Evolutionary conservation across 1,284 basidiomycete species (phyloP).

Genomic region (Erythrobasidium hasegawianum): DNA sequence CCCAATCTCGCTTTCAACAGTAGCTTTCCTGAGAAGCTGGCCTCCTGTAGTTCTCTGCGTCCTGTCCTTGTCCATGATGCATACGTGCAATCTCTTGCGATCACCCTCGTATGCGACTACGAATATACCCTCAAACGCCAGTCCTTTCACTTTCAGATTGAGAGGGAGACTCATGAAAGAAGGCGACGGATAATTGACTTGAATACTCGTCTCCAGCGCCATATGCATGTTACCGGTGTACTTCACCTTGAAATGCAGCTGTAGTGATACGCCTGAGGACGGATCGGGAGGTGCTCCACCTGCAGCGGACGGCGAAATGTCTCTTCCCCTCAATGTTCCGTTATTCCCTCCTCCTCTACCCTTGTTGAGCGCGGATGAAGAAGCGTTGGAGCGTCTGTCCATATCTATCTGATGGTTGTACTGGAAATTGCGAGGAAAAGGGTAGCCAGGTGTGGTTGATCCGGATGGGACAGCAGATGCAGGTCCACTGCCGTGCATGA

Average conservation of each 20-base stretch:
- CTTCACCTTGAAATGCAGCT: conserved; percentile 51
- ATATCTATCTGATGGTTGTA: neutral
- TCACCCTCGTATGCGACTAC: conserved; percentile 87
- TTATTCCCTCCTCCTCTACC: neutral
- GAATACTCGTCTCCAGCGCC: conserved; percentile 82
- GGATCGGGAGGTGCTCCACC: conserved; percentile 41
- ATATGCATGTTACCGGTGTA: conserved; percentile 53
- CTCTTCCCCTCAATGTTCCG: neutral
- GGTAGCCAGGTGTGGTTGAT: neutral
- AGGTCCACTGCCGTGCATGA: neutral
- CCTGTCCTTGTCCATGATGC: conserved; percentile 16
- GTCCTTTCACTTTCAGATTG: conserved; percentile 79
- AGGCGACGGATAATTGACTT: conserved; percentile 91
- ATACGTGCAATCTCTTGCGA: conserved; percentile 72
- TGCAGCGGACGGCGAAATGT: neutral
- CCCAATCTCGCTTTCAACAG: conserved; percentile 94
- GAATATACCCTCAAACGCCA: conserved; percentile 80
- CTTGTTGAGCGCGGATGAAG: neutral
- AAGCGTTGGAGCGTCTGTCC: neutral
- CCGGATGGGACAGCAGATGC: neutral
- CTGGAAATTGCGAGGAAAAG: neutral
- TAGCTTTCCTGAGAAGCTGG: conserved; percentile 80
- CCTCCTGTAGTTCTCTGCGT: conserved; percentile 61
- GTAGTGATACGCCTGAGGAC: conserved; percentile 46
- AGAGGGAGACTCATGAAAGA: conserved; percentile 96